A percentile compares a stretch with the other conserved stretches of the same genome.
Conservation (phyloP, 129 eudicot species). For the Logfia minima region DNA sequence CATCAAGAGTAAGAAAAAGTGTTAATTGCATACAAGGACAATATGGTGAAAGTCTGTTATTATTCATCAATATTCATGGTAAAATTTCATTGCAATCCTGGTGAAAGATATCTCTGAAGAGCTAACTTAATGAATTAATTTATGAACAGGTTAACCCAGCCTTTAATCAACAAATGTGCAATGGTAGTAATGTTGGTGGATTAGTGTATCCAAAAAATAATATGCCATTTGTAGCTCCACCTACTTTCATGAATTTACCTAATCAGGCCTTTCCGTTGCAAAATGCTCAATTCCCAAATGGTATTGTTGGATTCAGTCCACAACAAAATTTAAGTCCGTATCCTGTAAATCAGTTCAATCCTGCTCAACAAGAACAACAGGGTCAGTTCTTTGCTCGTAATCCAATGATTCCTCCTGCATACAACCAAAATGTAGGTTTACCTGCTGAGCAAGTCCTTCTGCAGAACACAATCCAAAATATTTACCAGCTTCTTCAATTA, state of each 20-base stretch:
- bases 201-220: constrained; percentile 12
- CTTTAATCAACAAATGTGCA: constrained; percentile 25
- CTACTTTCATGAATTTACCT: constrained; percentile 41
- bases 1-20: neutral
- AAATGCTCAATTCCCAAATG: constrained; percentile 35
- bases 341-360: constrained; percentile 36
- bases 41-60: neutral
- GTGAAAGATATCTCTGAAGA: neutral
- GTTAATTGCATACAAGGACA: neutral
- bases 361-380: constrained; percentile 29
- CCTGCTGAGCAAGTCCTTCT: constrained; percentile 42
- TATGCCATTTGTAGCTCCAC: constrained; percentile 20
- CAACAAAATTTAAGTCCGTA: constrained; percentile 32
- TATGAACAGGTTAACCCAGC: constrained; percentile 29
- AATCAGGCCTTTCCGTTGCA: constrained; percentile 36
- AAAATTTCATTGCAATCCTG: neutral
- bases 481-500: constrained; percentile 50
- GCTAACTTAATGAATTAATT: neutral
- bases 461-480: constrained; percentile 49
- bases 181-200: constrained; percentile 25
- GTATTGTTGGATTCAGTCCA: constrained; percentile 29
- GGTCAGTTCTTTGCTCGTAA: constrained; percentile 33
- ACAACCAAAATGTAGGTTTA: constrained; percentile 31
- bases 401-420: constrained; percentile 27
- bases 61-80: neutral